Evolutionary conservation across 2,329 filamentous ascomycete species (phyloP).

Genomic region (Teratosphaeria pseudoeucalypti): DNA sequence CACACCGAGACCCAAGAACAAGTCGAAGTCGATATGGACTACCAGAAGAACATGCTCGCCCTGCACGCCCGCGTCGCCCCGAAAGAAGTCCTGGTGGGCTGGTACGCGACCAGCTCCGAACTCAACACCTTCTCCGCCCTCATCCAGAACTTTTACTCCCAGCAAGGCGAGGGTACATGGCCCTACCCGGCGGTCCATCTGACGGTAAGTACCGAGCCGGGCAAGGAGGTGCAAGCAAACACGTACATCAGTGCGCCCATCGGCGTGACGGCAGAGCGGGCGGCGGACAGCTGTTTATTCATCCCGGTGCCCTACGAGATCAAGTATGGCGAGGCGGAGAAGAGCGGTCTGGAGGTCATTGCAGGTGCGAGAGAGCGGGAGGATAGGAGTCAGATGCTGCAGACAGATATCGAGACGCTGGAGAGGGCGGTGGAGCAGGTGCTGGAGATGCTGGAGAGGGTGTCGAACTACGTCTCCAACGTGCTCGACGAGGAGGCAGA

Average conservation of each 20-base stretch:
- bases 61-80: slow-evolving; percentile 90
- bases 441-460: slow-evolving; percentile 78
- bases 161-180: slow-evolving; percentile 92
- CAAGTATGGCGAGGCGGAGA: slow-evolving; percentile 72
- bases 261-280: slow-evolving; percentile 86
- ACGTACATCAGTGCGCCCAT: slow-evolving; percentile 95
- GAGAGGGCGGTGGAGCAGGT: slow-evolving; percentile 81
- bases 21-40: slow-evolving; percentile 99
- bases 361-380: slow-evolving; percentile 71
- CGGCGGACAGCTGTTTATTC: slow-evolving; percentile 92
- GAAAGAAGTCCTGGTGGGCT: slow-evolving; percentile 87
- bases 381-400: slow-evolving; percentile 59
- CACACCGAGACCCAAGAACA: slow-evolving; percentile 98
- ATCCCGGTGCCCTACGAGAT: slow-evolving; percentile 95
- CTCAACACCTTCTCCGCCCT: slow-evolving; percentile 97
- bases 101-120: slow-evolving; percentile 96
- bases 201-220: slow-evolving; percentile 83
- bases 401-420: slow-evolving; percentile 81
- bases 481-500: slow-evolving; percentile 88
- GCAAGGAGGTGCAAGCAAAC: slow-evolving; percentile 77
- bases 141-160: slow-evolving; percentile 99
- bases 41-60: slow-evolving; percentile 98
- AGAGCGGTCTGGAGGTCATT: slow-evolving; percentile 71
- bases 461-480: slow-evolving; percentile 82
- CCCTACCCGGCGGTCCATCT: slow-evolving; percentile 96